Evolutionary conservation across 306 rosid species (phyloP), one percentile per base, ranked within the genome.

Genomic region (Gastrolobium villosum): DNA sequence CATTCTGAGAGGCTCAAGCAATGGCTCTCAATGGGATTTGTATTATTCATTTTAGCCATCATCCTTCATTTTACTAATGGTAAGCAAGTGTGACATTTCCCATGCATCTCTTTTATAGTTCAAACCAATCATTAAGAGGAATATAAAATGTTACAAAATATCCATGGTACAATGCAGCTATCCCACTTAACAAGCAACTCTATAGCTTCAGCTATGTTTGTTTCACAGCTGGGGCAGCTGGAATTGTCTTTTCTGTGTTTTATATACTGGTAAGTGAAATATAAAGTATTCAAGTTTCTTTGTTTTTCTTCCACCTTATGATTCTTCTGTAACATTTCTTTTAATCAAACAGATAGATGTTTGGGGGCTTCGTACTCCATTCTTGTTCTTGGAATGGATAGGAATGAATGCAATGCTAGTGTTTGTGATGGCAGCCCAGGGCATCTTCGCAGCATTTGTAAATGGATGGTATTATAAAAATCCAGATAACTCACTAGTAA

Each of bases 401-500:
- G 97, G 97, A 81, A 89, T 88, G 94, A 91, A 91, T 50, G 94
- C 92, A 45, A 89, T 89, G 97, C 88, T 89, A 6, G 94, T 91
- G 81, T 91, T 84, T 83, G 92, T 88, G 69, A 61, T 91, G 91
- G 94, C 85, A 5, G 94, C 92, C 7, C 91, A 91, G 28, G 90
- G 91, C 34, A 89, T 91, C 67, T 82, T 91, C 48, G 92, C 90
- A 11, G 94, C 87, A 46, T 89, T 89, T 62, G 76, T 91, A 31
- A 91, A 91, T 65, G 97, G 91, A 74, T 89, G 94, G 97, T 89
- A 81, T 59, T 89, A 86, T 69, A 52, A 78, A 60, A 40, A 74
- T 73, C 75, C 77, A 75, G 71, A 85, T 30, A 85, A 85, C 3
- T 36, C 85, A 9, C 72, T 91, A 0, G 94, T 89, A 78, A 83